Conservation (phyloP, 352 stramenopile genomes). For the Globisporangium perplexum region DNA sequence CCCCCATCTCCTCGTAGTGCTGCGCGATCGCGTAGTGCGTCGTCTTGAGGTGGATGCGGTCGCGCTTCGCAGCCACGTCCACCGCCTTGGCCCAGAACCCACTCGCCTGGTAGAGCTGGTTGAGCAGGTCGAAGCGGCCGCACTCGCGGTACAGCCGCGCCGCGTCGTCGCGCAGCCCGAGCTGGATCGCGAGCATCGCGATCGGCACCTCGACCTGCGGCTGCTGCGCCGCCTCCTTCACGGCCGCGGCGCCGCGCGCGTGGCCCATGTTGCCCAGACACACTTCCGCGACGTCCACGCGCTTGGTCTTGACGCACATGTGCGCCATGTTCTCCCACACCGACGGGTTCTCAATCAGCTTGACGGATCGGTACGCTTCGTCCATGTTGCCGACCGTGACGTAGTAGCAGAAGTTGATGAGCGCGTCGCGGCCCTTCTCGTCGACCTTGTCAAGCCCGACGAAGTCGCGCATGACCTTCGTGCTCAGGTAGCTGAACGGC, state of each 20-base stretch:
- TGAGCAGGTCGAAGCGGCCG: constrained; percentile 89
- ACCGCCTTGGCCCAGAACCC: constrained; percentile 91
- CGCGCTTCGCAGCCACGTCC: constrained; percentile 80
- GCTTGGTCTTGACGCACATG: constrained; percentile 95
- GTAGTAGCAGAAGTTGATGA: constrained; percentile 95
- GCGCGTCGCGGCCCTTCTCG: constrained; percentile 69
- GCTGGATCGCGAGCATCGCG: constrained; percentile 90
- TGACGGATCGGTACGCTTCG: constrained; percentile 91
- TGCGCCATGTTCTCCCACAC: constrained; percentile 97
- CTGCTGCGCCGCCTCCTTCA: constrained; percentile 67
- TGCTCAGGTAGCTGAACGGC: constrained; percentile 49
- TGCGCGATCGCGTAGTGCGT: constrained; percentile 87
- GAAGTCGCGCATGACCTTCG: constrained; percentile 93
- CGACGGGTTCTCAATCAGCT: constrained; percentile 88
- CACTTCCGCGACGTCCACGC: constrained; percentile 91
- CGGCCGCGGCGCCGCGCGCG: constrained; percentile 82
- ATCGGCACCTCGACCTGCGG: constrained; percentile 79
- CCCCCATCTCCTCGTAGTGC: constrained; percentile 87
- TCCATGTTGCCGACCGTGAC: constrained; percentile 95
- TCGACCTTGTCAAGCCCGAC: constrained; percentile 88
- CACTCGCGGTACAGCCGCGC: constrained; percentile 89
- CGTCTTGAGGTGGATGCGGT: constrained; percentile 90
- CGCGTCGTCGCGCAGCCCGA: constrained; percentile 90
- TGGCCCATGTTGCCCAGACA: constrained; percentile 95
- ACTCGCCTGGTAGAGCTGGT: constrained; percentile 88